Percentiles rank a stretch among this genome's conserved stretches.
Evolutionary conservation across 108 stramenopile genomes (phyloP).

Genomic region (Nitzschia inconspicua): DNA sequence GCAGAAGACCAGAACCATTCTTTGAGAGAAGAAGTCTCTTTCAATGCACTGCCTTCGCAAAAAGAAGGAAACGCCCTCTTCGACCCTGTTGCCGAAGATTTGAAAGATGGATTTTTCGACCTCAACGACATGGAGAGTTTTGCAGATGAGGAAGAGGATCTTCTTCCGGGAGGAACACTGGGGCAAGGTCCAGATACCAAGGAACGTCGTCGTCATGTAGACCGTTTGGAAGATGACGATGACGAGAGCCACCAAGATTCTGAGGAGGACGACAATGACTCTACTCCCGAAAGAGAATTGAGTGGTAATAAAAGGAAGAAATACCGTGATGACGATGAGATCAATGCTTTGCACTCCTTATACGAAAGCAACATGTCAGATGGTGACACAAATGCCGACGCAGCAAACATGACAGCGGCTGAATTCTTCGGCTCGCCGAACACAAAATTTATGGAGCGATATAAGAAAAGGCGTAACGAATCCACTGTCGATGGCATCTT

Average conservation of each 20-base stretch:
- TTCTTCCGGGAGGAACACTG: slow-evolving; percentile 65
- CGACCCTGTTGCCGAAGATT: slow-evolving; percentile 71
- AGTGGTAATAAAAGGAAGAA: slow-evolving; percentile 53
- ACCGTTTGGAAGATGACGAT: slow-evolving; percentile 56
- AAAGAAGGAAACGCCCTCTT: slow-evolving; percentile 35
- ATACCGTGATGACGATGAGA: slow-evolving; percentile 82
- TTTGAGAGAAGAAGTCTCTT: slow-evolving; percentile 8
- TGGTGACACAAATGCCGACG: slow-evolving; percentile 50
- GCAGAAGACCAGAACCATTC: slow-evolving; percentile 31
- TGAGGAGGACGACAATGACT: slow-evolving; percentile 40
- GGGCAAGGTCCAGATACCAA: slow-evolving; percentile 42
- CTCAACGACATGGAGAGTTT: slow-evolving; percentile 93
- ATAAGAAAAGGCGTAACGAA: slow-evolving; percentile 37
- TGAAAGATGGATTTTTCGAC: slow-evolving; percentile 93
- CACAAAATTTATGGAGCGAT: slow-evolving; percentile 39
- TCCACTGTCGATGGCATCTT: slow-evolving; percentile 6
- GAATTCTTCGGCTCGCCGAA: slow-evolving; percentile 82
- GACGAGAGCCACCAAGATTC: slow-evolving; percentile 53
- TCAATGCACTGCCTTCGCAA: slow-evolving; percentile 21
- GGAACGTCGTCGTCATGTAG: too few relatives aligned
- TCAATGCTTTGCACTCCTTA: slow-evolving; percentile 64
- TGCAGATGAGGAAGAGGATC: slow-evolving; percentile 92
- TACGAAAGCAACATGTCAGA: slow-evolving; percentile 54
- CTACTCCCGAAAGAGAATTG: slow-evolving; percentile 25
- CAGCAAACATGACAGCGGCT: slow-evolving; percentile 74